Base-by-base conservation (phyloP, 2,329 filamentous ascomycete genomes). In the Pseudocercospora crystallina region DNA sequence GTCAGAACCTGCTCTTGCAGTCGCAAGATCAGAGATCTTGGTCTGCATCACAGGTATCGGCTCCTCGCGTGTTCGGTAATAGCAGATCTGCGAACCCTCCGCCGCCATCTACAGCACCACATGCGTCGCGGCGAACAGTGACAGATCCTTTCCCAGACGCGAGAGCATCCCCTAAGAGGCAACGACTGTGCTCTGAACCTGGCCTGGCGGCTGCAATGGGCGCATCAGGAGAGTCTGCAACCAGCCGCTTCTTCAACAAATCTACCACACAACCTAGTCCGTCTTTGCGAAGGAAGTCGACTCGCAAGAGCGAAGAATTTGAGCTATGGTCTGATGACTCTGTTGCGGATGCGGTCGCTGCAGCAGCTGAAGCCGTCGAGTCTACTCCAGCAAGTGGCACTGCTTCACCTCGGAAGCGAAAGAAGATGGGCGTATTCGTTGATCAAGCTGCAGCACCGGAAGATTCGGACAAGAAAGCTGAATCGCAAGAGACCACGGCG, bases 1-100 rank as follows among this genome's bases (percentile, higher is more conserved):
- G 78, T 59, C 84, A 87, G 62, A 80, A 82, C 64, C 73, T 74
- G 20, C 66, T 84, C 9, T 68, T 87, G 17, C 72, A 80, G 53
- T 72, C 77, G 36, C 78, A 84, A 62, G 70, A 72, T 43, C 75
- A 71, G 36, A 72, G 65, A 15, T 77, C 79, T 10, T 86, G 82
- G 83, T 72, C 75, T 42, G 74, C 80, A 26, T 76, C 73, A 36
- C 71, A 76, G 45, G 75, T 73, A 26, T 48, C 61, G 64, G 37
- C 54, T 8, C 49, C 60, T 9, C 50, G 57, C 13, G 33, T 49
- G 14, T 51, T 58, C 13, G 59, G 57, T 4, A 34, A 54, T 3
- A 35, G 37, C 11, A 57, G 59, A 11, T 44, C 54, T 14, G 42
- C 52, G 11, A 55, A 55, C 13, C 48, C 71, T 13, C 55, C 66